Evolutionary conservation across 495 filamentous ascomycete species (phyloP), one percentile per base, ranked within the genome.

Genomic region (Penicilliopsis zonata): DNA sequence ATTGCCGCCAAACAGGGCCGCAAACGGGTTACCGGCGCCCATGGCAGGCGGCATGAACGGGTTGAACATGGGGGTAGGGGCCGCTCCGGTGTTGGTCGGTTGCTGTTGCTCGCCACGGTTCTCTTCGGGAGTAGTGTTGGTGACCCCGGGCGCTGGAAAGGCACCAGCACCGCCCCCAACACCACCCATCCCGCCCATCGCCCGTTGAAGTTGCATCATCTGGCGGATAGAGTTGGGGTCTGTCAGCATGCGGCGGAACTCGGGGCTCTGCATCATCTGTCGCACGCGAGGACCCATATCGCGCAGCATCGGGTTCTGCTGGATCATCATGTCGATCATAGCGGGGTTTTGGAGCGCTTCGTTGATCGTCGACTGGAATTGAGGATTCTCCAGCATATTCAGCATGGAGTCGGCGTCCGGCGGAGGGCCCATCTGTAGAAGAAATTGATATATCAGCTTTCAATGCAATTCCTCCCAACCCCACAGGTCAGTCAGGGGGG

Each of bases 201-300:
- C 63, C 36, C 80, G 66, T 40, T 82, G 78, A 72, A 96, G 78
- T 34, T 82, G 74, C 25, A 82, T 66, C 40, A 86, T 82, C 42
- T 79, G 72, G 24, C 88, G 70, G 14, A 96, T 63, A 15, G 79
- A 73, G 10, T 82, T 75, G 16, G 92, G 92, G 45, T 92, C 85
- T n/a, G 87, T 88, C 70, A 99, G 77, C 85, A 96, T 93, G 13
- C 82, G 70, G 37, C 92, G 74, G 49, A 95, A 87, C 33, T 82
- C 70, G 0, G 86, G 85, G 15, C 82, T 86, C 36, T 81, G 73
- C 45, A 99, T 67, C 55, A 94, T 76, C 46, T 88, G 70, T 33
- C 84, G 80, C 13, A 78, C 81, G 34, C 80, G 74, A 13, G 86
- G 86, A 18, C 78, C 73, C 60, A 85, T 84, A 36, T 78, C 72